These are phyloP conservation scores for Daldinia loculata DNA, from an alignment of 495 filamentous ascomycete species.

Conservation along the genomic window DNA sequence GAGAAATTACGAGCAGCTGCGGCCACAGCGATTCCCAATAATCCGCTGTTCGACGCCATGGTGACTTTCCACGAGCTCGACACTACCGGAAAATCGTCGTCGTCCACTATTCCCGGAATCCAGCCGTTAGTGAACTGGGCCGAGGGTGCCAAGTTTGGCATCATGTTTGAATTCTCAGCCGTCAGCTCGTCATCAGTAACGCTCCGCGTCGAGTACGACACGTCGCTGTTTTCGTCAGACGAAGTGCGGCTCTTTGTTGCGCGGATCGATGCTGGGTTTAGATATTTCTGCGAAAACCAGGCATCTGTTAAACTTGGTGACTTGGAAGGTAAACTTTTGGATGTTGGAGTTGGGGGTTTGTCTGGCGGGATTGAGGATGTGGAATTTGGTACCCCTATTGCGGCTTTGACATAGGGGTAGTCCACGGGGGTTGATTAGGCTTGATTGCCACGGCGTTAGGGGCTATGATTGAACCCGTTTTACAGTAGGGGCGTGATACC, in stretches of 20 bases:
- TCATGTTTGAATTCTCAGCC: not conserved
- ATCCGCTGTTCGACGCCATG: slow-evolving; percentile 1
- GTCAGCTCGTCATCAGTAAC: not conserved
- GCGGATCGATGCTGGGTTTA: not conserved
- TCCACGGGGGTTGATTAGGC: not conserved
- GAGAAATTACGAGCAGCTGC: not conserved
- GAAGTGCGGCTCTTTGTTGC: not conserved
- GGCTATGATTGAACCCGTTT: not conserved
- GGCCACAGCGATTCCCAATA: not conserved
- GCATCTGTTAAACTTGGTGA: not conserved
- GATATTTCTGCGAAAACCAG: not conserved
- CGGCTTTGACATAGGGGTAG: not conserved
- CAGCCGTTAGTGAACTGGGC: not conserved
- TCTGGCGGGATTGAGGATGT: not conserved
- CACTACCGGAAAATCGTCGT: not conserved
- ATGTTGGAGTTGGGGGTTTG: not conserved
- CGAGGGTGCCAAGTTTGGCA: not conserved
- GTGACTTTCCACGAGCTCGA: not conserved
- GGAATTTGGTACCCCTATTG: not conserved
- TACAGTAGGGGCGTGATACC: not conserved
- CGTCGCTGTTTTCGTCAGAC: not conserved
- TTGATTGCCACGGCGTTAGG: not conserved
- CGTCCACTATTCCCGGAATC: not conserved
- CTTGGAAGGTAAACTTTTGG: not conserved
- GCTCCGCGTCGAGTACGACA: not conserved